Evolutionary conservation across 192 early-diverging fungal species (phyloP).

Genomic region (Gigaspora rosea): DNA sequence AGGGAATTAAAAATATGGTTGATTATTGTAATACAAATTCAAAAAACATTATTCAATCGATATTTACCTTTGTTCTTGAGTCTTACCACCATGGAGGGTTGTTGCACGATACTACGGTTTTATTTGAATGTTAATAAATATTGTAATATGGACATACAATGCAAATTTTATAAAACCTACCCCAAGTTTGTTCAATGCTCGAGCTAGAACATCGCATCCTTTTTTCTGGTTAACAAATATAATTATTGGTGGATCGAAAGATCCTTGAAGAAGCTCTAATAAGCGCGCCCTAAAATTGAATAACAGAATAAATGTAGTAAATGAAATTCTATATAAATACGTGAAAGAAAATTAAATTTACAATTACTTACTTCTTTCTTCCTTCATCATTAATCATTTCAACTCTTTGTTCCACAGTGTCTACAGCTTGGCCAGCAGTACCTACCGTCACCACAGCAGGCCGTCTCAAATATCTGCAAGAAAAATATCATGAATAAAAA

Average conservation of each 20-base stretch:
- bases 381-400: slow-evolving; percentile 88
- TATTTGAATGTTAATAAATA: slow-evolving; percentile 30
- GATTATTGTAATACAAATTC: neutral
- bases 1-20: neutral
- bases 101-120: slow-evolving; percentile 58
- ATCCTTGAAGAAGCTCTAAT: slow-evolving; percentile 70
- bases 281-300: slow-evolving; percentile 62
- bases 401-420: slow-evolving; percentile 93
- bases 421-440: slow-evolving; percentile 93
- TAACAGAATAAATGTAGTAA: slow-evolving; percentile 24
- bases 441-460: slow-evolving; percentile 97
- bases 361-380: slow-evolving; percentile 69
- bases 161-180: slow-evolving; percentile 35
- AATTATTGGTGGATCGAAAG: slow-evolving; percentile 86
- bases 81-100: slow-evolving; percentile 93
- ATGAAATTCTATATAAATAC: neutral
- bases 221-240: slow-evolving; percentile 99
- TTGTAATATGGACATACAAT: neutral
- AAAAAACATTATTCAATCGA: neutral
- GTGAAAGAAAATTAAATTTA: neutral
- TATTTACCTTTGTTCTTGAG: slow-evolving; percentile 82
- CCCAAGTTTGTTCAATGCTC: slow-evolving; percentile 75
- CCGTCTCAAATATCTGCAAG: slow-evolving; percentile 71
- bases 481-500: neutral
- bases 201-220: slow-evolving; percentile 80